phyloP scores from a whole-genome alignment of 2,329 filamentous ascomycete genomes.

The Venturia effusa region DNA sequence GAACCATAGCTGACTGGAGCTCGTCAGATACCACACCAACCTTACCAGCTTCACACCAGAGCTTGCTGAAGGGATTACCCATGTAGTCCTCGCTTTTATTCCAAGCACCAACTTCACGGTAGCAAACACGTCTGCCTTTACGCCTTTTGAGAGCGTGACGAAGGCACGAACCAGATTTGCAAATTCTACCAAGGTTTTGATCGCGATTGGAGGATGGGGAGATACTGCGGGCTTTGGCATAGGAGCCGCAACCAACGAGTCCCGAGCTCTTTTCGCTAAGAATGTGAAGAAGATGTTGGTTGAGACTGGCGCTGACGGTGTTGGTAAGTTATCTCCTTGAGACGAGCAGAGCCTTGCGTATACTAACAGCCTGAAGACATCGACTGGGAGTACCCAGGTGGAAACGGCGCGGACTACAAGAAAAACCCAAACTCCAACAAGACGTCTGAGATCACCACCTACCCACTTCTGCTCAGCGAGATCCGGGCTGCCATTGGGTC shows the following conservation, averaged over 20 bases:
- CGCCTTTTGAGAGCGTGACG: slow-evolving; percentile 43
- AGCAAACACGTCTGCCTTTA: slow-evolving; percentile 27
- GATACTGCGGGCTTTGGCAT: slow-evolving; percentile 52
- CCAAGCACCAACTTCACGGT: slow-evolving; percentile 26
- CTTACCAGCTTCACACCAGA: background rate
- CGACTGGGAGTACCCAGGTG: slow-evolving; percentile 55
- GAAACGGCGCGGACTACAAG: slow-evolving; percentile 62
- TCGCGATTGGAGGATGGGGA: slow-evolving; percentile 68
- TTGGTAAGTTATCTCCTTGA: slow-evolving; percentile 31
- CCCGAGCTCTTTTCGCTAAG: slow-evolving; percentile 48
- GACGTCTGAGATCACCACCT: slow-evolving; percentile 49
- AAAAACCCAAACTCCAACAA: slow-evolving; percentile 48
- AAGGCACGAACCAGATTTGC: slow-evolving; percentile 43
- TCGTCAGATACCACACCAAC: background rate
- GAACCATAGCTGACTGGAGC: background rate
- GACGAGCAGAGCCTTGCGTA: background rate
- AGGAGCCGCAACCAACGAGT: slow-evolving; percentile 41
- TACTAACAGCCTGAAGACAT: slow-evolving; percentile 35
- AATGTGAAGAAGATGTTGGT: slow-evolving; percentile 55
- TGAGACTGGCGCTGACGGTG: slow-evolving; percentile 53
- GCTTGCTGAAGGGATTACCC: slow-evolving; percentile 22
- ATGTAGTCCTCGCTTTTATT: slow-evolving; percentile 26
- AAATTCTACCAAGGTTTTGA: slow-evolving; percentile 49
- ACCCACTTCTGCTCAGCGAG: slow-evolving; percentile 48
- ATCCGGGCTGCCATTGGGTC: slow-evolving; percentile 48